Percentiles rank a stretch among this genome's conserved stretches.
phyloP scores from a whole-genome alignment of 331 rosid species.

The Dryas integrifolia region DNA sequence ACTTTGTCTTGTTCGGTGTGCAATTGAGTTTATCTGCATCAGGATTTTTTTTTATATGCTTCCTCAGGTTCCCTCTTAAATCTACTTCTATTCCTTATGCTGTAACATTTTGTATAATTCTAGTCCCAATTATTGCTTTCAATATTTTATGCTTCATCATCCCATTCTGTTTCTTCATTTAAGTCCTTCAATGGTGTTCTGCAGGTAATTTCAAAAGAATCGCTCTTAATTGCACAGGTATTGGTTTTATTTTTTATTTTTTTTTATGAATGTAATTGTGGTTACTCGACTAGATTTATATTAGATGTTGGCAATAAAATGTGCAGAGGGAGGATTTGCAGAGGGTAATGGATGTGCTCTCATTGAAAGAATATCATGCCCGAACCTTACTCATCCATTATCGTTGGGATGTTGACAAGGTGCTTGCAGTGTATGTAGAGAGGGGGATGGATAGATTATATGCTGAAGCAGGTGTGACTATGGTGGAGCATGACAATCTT shows the following conservation, averaged over 20 bases:
- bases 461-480: slow-evolving; percentile 38
- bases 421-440: slow-evolving; percentile 36
- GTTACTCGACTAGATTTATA: background rate
- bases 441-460: slow-evolving; percentile 31
- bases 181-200: background rate
- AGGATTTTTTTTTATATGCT: background rate
- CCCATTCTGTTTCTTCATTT: too few relatives aligned
- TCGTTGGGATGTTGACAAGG: slow-evolving; percentile 43
- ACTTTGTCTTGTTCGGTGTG: background rate
- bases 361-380: slow-evolving; percentile 37
- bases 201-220: slow-evolving; percentile 39
- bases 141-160: background rate
- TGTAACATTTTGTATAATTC: background rate
- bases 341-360: slow-evolving; percentile 37
- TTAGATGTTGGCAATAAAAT: background rate
- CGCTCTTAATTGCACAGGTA: slow-evolving; percentile 46
- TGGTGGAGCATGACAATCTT: slow-evolving; percentile 10
- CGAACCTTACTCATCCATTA: slow-evolving; percentile 45
- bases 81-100: background rate
- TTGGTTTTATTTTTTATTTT: background rate
- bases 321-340: slow-evolving; percentile 36
- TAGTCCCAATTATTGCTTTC: background rate
- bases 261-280: background rate
- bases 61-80: background rate
- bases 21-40: background rate